phyloP scores from a whole-genome alignment of 2,329 filamentous ascomycete genomes.

The Colletotrichum melonis region DNA sequence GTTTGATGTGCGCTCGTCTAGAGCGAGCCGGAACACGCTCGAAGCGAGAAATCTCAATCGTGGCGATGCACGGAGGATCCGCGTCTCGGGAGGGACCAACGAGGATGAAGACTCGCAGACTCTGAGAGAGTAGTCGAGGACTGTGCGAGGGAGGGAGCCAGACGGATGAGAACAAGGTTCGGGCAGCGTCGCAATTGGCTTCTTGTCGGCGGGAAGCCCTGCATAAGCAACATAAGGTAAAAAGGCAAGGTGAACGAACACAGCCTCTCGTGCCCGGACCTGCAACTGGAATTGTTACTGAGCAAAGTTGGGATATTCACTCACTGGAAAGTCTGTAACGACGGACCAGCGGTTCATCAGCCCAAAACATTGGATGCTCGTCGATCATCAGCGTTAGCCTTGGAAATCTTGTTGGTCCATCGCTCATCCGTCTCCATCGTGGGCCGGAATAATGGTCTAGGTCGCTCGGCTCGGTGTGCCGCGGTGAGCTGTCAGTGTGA shows the following conservation, averaged over 20 bases:
- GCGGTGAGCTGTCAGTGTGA: not conserved
- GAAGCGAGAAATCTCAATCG: constrained; percentile 18
- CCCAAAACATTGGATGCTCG: constrained; percentile 15
- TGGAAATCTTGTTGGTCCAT: not conserved
- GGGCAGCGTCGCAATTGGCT: constrained; percentile 9
- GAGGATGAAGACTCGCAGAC: not conserved
- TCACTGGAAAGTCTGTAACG: constrained; percentile 7
- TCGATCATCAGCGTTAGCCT: constrained; percentile 5
- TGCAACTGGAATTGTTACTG: constrained; percentile 7
- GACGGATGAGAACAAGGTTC: constrained; percentile 6
- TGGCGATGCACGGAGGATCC: constrained; percentile 31
- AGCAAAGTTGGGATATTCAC: constrained; percentile 26
- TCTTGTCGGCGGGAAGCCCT: constrained; percentile 18
- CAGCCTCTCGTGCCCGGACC: constrained; percentile 30
- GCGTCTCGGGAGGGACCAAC: constrained; percentile 12
- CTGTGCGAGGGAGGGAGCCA: constrained; percentile 2
- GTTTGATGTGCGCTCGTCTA: constrained; percentile 34
- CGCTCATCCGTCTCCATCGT: not conserved
- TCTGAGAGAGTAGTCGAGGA: not conserved
- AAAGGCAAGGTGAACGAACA: constrained; percentile 5
- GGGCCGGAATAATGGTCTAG: not conserved
- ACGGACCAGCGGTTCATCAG: constrained; percentile 17
- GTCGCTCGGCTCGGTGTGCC: constrained; percentile 13
- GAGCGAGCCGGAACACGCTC: constrained; percentile 11
- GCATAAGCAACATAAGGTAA: not conserved